Evolutionary conservation across 257 asterid genomes (phyloP).

Genomic region (Linderniella brevidens): DNA sequence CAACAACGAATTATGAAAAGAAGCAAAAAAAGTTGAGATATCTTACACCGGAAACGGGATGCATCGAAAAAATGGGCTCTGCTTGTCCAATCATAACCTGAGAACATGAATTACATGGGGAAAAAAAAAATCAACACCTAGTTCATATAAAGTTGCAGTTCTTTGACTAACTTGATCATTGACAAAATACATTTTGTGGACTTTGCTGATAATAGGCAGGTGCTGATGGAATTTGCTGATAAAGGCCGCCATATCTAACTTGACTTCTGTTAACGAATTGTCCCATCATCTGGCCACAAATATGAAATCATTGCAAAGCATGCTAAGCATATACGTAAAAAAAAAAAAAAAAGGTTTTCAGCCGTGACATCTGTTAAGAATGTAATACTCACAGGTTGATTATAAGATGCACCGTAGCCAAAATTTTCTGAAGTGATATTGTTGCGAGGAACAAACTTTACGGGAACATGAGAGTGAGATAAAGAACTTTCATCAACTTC

Average conservation of each 20-base stretch:
- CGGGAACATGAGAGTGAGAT: constrained; percentile 31
- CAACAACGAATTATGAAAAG: no score
- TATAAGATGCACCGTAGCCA: constrained; percentile 26
- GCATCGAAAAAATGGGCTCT: constrained; percentile 50
- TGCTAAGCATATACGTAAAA: background rate
- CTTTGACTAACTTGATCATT: no score
- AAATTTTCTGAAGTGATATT: constrained; percentile 28
- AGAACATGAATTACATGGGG: constrained; percentile 11
- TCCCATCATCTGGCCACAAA: constrained; percentile 34
- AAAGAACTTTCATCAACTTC: constrained; percentile 28
- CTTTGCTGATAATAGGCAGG: constrained; percentile 38
- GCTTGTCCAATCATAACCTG: constrained; percentile 58
- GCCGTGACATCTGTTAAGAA: constrained; percentile 8
- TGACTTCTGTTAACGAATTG: constrained; percentile 42
- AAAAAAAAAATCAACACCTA: constrained; percentile 4
- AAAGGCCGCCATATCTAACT: constrained; percentile 42
- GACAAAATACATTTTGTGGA: constrained; percentile 46
- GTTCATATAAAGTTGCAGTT: no score
- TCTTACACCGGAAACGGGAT: constrained; percentile 61
- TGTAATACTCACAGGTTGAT: constrained; percentile 41
- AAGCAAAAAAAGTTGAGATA: no score
- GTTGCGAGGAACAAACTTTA: constrained; percentile 33
- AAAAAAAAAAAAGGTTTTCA: background rate
- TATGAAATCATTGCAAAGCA: background rate
- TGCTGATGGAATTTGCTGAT: constrained; percentile 36